Evolutionary conservation across 2,329 filamentous ascomycete species (phyloP).

Genomic region (Emmonsiellopsis sp.): DNA sequence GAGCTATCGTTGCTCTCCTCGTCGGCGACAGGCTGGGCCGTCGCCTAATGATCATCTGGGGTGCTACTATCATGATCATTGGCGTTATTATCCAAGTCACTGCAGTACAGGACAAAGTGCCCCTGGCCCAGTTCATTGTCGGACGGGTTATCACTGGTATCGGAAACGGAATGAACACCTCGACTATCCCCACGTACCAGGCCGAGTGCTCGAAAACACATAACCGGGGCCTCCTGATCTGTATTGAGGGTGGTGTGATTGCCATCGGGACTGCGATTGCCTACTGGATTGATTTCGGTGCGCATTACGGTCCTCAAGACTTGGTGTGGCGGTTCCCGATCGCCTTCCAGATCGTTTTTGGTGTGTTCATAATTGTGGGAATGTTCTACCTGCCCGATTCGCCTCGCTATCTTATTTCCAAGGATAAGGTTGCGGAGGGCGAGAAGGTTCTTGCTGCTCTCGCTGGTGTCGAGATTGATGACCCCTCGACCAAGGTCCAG

Average conservation of each 20-base stretch:
- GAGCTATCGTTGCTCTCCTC: conserved; percentile 16
- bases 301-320: conserved; percentile 12
- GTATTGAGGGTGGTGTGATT: conserved; percentile 41
- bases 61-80: conserved; percentile 38
- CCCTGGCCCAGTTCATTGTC: conserved; percentile 39
- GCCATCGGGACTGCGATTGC: conserved; percentile 37
- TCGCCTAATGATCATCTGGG: conserved; percentile 40
- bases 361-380: conserved; percentile 27
- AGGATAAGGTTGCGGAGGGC: conserved; percentile 32
- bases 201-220: conserved; percentile 39
- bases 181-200: conserved; percentile 39
- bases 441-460: conserved; percentile 38
- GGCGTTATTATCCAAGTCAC: conserved; percentile 17
- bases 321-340: conserved; percentile 39
- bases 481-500: conserved; percentile 32
- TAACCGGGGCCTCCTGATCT: conserved; percentile 49
- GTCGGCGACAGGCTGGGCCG: conserved; percentile 19
- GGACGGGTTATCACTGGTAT: conserved; percentile 39
- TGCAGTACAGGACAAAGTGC: conserved; percentile 15
- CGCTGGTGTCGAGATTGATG: conserved; percentile 37
- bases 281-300: conserved; percentile 37
- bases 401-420: conserved; percentile 18
- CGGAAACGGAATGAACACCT: conserved; percentile 44
- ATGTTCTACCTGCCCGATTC: conserved; percentile 28
- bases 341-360: conserved; percentile 40